Percentiles rank a stretch among this genome's conserved stretches.
phyloP scores from a whole-genome alignment of 345 rosid species.

The Populus deltoides region DNA sequence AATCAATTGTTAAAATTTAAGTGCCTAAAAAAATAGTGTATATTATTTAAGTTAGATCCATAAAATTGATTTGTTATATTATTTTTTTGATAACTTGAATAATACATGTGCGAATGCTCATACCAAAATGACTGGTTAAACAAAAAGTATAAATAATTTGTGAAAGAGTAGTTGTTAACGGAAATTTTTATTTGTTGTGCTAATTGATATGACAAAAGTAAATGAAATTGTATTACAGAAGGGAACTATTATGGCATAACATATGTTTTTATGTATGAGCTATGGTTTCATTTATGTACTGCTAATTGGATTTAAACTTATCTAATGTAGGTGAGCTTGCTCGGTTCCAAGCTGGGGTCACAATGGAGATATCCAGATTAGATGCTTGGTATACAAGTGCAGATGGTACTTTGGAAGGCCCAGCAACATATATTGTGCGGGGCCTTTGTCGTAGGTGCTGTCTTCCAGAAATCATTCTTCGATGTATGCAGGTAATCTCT shows the following conservation, averaged over 20 bases:
- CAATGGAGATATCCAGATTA: slow-evolving; percentile 88
- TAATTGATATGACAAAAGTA: too few species aligned
- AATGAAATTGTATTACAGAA: neutral
- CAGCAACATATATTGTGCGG: slow-evolving; percentile 72
- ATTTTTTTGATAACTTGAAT: too few species aligned
- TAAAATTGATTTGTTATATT: too few species aligned
- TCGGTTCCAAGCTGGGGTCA: slow-evolving; percentile 83
- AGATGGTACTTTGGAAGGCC: slow-evolving; percentile 65
- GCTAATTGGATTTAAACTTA: neutral
- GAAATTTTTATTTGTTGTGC: neutral
- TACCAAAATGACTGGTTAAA: too few species aligned
- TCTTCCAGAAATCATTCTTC: slow-evolving; percentile 84
- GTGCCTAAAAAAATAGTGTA: too few species aligned
- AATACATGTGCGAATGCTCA: too few species aligned
- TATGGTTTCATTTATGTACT: neutral
- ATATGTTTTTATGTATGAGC: neutral
- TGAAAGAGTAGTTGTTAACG: neutral
- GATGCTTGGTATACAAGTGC: slow-evolving; percentile 88
- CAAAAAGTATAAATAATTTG: too few species aligned
- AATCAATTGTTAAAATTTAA: too few species aligned
- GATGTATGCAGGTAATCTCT: slow-evolving; percentile 71
- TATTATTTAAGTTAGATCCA: too few species aligned
- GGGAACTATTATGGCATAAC: neutral
- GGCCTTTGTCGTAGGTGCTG: slow-evolving; percentile 96
- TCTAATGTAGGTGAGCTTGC: slow-evolving; percentile 77